Percentiles rank a stretch among this genome's conserved stretches.
Conservation (phyloP, 768 basidiomycete species). For the Boletus edulis region DNA sequence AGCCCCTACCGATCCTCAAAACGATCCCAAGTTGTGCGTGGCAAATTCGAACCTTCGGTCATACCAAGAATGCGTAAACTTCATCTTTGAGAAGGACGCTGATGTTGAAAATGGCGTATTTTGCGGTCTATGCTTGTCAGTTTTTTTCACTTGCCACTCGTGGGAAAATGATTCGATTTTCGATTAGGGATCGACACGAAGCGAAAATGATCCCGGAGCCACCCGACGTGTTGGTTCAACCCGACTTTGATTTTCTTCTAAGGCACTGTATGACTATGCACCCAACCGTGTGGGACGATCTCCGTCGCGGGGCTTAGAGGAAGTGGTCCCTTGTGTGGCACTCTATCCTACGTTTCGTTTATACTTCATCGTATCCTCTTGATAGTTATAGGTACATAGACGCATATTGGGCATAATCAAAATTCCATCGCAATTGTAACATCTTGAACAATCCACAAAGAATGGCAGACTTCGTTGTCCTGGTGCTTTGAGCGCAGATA, state of each 20-base stretch:
- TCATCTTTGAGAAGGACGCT: conserved; percentile 34
- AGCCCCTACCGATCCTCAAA: background rate
- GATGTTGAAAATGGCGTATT: conserved; percentile 28
- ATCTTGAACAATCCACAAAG: background rate
- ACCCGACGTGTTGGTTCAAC: conserved; percentile 28
- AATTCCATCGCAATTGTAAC: background rate
- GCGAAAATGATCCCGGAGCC: conserved; percentile 26
- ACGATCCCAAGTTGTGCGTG: background rate
- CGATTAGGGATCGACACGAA: conserved; percentile 26
- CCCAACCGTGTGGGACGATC: conserved; percentile 45
- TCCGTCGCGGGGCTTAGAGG: conserved; percentile 27
- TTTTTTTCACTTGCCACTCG: conserved; percentile 4
- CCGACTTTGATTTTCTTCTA: conserved; percentile 41
- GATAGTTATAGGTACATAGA: conserved; percentile 17
- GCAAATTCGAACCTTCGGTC: conserved; percentile 32
- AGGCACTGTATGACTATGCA: conserved; percentile 51
- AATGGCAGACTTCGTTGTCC: background rate
- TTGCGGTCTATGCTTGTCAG: conserved; percentile 56
- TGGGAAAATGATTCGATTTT: background rate
- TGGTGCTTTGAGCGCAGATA: background rate
- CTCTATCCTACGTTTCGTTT: conserved; percentile 11
- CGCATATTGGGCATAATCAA: conserved; percentile 5
- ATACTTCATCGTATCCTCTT: conserved; percentile 10
- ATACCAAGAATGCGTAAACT: conserved; percentile 40
- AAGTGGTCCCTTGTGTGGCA: background rate